These are phyloP conservation scores for Stagonosporopsis vannaccii DNA, from an alignment of 2,329 filamentous ascomycete species.

Conservation along the genomic window DNA sequence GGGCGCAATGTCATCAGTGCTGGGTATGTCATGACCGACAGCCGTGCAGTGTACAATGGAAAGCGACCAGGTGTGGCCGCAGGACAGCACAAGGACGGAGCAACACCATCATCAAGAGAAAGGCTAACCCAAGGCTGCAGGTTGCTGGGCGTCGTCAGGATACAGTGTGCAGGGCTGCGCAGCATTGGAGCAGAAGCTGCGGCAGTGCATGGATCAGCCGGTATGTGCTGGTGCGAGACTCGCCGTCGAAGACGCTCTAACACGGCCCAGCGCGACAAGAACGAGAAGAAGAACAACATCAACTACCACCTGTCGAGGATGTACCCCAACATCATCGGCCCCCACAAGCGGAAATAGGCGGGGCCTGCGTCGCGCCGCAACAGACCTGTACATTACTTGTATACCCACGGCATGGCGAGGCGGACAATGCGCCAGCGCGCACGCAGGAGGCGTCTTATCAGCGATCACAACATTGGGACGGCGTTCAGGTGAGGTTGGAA, in stretches of 20 bases:
- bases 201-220: constrained; percentile 80
- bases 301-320: constrained; percentile 88
- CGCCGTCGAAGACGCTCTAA: constrained; percentile 8
- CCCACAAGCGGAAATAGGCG: constrained; percentile 68
- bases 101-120: neutral
- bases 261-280: constrained; percentile 60
- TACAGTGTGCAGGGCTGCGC: constrained; percentile 69
- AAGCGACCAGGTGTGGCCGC: neutral
- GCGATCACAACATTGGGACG: constrained; percentile 26
- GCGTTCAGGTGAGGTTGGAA: constrained; percentile 24
- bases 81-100: neutral
- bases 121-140: constrained; percentile 54
- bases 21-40: constrained; percentile 59
- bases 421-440: constrained; percentile 21
- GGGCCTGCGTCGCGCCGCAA: neutral
- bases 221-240: constrained; percentile 55
- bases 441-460: constrained; percentile 28
- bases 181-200: constrained; percentile 66
- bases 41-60: neutral
- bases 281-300: constrained; percentile 76
- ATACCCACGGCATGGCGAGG: constrained; percentile 26
- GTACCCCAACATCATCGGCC: constrained; percentile 75
- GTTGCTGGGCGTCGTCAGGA: constrained; percentile 84
- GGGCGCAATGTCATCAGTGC: constrained; percentile 69
- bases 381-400: constrained; percentile 37